Base-by-base conservation (phyloP, 75 land plant species). In the Pinus tabuliformis region DNA sequence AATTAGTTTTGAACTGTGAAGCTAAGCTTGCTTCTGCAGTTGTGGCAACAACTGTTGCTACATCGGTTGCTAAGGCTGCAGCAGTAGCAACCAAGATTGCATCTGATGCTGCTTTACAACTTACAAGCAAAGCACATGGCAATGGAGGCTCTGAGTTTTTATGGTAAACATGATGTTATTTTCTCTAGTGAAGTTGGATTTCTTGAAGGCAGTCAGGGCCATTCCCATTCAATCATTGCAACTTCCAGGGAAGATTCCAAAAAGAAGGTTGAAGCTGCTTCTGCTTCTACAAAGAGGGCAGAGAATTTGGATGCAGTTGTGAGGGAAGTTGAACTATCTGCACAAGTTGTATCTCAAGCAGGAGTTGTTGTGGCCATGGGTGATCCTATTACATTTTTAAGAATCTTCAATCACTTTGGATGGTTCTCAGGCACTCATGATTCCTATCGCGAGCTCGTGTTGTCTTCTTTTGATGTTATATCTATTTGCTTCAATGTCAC, bases 401-500 rank as follows among this genome's bases (percentile, higher is more conserved):
- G 97, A 88, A 73, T 85, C 95, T 16, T 88, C 99, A 26, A 89
- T 96, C 28, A 96, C 97, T 0, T 78, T 96, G 30, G 95, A 92
- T 58, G 81, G 77, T 39, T 94, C 97, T 11, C 99, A 96, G 80
- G 99, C 99, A 7, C 85, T 96, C 11, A 84, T 96, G 92, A 94
- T 94, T 64, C 99, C 99, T 26, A 36, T 96, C 37, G 83, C 92
- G 30, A 94, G 99, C 70, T 96, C 97, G 39, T 93, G 88, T 79
- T 88, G 93, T 77, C 82, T 96, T 63, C 83, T 96, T 21, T 73
- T 96, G 77, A 94, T 94, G 99, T 96, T 96, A 77, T 96, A 96
- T 73, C 79, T 96, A 42, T 96, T 96, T 75, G 84, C 99, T 13
- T 96, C 99, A 1, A 83, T 96, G 62, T 96, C 99, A 6, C 94